Evolutionary conservation across 306 rosid species (phyloP), one percentile per base, ranked within the genome.

Genomic region (Vigna radiata): DNA sequence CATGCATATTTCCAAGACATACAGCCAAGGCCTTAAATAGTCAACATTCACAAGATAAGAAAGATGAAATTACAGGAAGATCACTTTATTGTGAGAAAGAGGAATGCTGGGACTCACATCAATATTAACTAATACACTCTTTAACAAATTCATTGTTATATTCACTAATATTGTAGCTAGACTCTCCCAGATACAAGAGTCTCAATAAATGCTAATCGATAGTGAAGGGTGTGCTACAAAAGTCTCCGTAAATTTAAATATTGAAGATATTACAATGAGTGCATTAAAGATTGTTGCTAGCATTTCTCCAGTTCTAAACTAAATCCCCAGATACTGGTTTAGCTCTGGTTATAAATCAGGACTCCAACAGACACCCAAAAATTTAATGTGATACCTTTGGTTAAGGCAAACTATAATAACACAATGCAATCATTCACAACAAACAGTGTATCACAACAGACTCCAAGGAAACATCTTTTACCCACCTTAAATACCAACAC

Each of bases 361-460:
- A 18, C 41, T 75, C 54, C 39, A 4, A 16, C 37, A 61, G 37
- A 27, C 29, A 75, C 69, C 43, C 67, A 48, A 68, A 49, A 33
- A 31, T 50, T 43, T 81, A 31, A n/a, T 16, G 33, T 9, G 33
- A 75, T 48, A 36, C 68, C 17, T 14, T 23, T 2, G 8, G 21
- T 27, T 73, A 33, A 29, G 69, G 70, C 21, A 47, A 73, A 73
- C 50, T 25, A 73, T 54, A 73, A 52, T 33, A 36, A 59, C 36
- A 49, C 39, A 29, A 13, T 33, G 23, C 25, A 39, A 71, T 58
- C 43, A 56, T 58, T 54, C 19, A 7, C 15, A 72, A 47, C 70
- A 54, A 74, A 41, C 37, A 37, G 41, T 67, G 48, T 59, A 49
- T 52, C 37, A 5, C 37, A 74, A 19, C 21, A 56, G 10, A 61